Conservation (phyloP, 305 asterid genomes). For the Rubia tinctorum region DNA sequence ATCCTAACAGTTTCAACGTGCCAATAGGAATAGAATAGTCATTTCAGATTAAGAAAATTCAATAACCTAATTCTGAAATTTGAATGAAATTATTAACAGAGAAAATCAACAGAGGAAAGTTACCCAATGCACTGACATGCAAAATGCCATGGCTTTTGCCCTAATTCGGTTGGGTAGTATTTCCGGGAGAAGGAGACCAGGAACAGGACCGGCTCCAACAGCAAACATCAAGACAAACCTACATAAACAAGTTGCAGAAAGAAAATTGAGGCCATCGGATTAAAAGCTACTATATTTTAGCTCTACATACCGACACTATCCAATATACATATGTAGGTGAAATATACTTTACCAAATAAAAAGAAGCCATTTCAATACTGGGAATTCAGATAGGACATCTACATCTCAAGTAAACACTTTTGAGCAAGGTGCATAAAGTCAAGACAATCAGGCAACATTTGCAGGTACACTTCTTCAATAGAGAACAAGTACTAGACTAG, state of each 20-base stretch:
- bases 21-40: not conserved
- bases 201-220: slow-evolving; percentile 94
- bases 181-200: slow-evolving; percentile 82
- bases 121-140: slow-evolving; percentile 98
- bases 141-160: slow-evolving; percentile 92
- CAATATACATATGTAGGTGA: not conserved
- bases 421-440: not conserved
- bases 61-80: not conserved
- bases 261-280: not conserved
- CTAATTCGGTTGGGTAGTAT: slow-evolving; percentile 70
- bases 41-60: not conserved
- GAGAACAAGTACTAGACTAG: not conserved
- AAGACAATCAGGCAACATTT: not conserved
- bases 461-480: not conserved
- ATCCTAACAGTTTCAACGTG: not conserved
- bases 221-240: slow-evolving; percentile 89
- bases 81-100: not conserved
- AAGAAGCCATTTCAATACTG: not conserved
- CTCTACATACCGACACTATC: not conserved
- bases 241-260: slow-evolving; percentile 23
- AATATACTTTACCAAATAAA: too few relatives aligned
- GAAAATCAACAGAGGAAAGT: slow-evolving; percentile 16
- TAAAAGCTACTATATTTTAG: not conserved
- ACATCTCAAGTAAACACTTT: not conserved
- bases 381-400: not conserved